Conservation (phyloP, 2,329 filamentous ascomycete genomes). For the Tolypocladium tropicale region DNA sequence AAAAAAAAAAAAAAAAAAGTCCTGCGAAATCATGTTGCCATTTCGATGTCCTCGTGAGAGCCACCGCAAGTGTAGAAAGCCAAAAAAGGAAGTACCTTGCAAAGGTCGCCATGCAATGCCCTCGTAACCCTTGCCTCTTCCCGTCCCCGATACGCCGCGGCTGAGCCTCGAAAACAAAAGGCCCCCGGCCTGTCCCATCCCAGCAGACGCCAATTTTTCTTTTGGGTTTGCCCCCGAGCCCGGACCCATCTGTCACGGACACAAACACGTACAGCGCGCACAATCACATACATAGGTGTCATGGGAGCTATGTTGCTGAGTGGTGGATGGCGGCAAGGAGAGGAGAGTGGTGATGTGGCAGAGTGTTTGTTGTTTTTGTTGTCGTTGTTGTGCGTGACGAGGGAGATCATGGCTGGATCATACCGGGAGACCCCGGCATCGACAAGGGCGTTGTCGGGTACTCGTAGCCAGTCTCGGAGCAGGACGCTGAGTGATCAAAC, state of each 20-base stretch:
- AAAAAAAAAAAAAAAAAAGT: neutral
- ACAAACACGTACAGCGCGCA: no score
- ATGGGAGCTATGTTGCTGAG: neutral
- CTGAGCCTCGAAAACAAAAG: slow-evolving; percentile 2
- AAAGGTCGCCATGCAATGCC: neutral
- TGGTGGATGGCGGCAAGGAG: neutral
- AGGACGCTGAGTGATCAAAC: slow-evolving; percentile 56
- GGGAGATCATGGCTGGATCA: slow-evolving; percentile 22
- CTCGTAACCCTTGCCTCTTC: neutral
- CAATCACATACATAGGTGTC: neutral
- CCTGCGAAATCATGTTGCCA: neutral
- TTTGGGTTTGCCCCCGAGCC: neutral
- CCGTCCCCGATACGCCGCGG: slow-evolving; percentile 1
- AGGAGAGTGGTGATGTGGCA: neutral
- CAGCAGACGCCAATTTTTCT: slow-evolving; percentile 1
- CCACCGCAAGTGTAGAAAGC: neutral
- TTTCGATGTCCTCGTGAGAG: neutral
- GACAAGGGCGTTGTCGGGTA: slow-evolving; percentile 63
- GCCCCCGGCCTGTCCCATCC: slow-evolving; percentile 1
- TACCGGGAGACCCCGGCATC: slow-evolving; percentile 58
- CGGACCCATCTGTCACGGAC: neutral
- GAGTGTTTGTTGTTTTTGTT: neutral
- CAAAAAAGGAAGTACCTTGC: neutral
- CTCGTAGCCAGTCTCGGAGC: slow-evolving; percentile 51
- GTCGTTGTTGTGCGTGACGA: no score